phyloP scores from a whole-genome alignment of 2,329 filamentous ascomycete genomes.

The Rutstroemia sp. region DNA sequence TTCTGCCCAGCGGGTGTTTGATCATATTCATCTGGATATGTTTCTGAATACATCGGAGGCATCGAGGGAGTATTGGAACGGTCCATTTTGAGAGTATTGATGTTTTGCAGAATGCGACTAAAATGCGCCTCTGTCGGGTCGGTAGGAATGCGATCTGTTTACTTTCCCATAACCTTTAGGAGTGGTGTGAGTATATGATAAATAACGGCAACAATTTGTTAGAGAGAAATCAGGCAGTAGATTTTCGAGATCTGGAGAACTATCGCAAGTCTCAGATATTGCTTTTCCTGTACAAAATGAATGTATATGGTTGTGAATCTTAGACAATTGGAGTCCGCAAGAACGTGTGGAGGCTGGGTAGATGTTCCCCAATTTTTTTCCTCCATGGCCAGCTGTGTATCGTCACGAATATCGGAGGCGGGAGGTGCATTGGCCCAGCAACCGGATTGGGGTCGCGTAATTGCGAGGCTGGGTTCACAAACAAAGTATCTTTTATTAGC shows the following conservation, averaged over 20 bases:
- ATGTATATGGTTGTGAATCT: neutral
- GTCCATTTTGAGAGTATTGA: slow-evolving; percentile 22
- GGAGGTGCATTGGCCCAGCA: neutral
- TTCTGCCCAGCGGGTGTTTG: slow-evolving; percentile 36
- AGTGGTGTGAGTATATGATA: neutral
- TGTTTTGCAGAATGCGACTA: slow-evolving; percentile 16
- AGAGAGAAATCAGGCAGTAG: neutral
- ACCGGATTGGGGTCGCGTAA: neutral
- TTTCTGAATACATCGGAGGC: slow-evolving; percentile 47
- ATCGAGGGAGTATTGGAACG: slow-evolving; percentile 42
- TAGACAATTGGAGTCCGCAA: no score
- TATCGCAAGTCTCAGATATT: neutral
- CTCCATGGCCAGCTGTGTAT: no score
- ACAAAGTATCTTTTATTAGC: no score
- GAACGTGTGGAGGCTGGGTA: no score
- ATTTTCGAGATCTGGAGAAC: neutral
- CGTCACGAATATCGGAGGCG: neutral
- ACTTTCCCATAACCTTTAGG: neutral
- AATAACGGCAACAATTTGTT: neutral
- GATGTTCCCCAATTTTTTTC: no score
- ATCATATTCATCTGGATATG: slow-evolving; percentile 47
- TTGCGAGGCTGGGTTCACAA: neutral
- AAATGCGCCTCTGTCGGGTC: slow-evolving; percentile 2
- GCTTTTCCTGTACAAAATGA: neutral
- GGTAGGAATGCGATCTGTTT: neutral